Evolutionary conservation across 305 asterid species (phyloP), one percentile per base, ranked within the genome.

Genomic region (Fraxinus albicans): DNA sequence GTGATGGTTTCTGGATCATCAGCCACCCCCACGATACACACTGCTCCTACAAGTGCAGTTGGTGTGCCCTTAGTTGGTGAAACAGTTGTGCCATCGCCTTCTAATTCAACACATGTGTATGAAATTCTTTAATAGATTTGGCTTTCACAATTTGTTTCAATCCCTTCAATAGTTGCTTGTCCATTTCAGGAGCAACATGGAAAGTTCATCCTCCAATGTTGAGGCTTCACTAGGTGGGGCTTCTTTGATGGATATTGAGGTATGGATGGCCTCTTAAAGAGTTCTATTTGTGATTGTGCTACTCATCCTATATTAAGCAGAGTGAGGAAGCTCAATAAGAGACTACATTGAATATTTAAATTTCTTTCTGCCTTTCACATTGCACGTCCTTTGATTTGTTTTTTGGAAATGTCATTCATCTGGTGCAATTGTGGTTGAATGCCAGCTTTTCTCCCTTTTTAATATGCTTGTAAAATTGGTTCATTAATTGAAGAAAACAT

Each of bases 211-310:
- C 63, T 83, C 91, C 76, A 90, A 79, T 80, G 86, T 70, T 86
- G 88, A 86, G 47, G 82, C 60, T 70, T 85, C 98, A 77, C 83
- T 78, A 34, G 93, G 79, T 80, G 95, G 89, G 89, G 90, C 96
- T 84, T 92, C 93, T 60, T n/a, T 88, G 76, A 92, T 87, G 87
- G 97, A 91, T 81, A 85, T 81, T 70, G 98, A 91, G 98, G 99
- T 94, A 90, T 63, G 76, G 19, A 74, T 80, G 42, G 58, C 63
- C 79, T 55, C 78, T 77, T 19, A 7, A 42, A 76, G 55, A 35
- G 73, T 60, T 75, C 55, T 77, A 79, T 53, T 79, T 85, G 67
- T 42, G 67, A 29, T 31, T 77, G 60, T 35, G 77, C 77, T 75
- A 42, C 78, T 87, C 79, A 79, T 73, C 67, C 44, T 72, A 40